Conservation (phyloP, 257 asterid species). For the Nicotiana tabacum region DNA sequence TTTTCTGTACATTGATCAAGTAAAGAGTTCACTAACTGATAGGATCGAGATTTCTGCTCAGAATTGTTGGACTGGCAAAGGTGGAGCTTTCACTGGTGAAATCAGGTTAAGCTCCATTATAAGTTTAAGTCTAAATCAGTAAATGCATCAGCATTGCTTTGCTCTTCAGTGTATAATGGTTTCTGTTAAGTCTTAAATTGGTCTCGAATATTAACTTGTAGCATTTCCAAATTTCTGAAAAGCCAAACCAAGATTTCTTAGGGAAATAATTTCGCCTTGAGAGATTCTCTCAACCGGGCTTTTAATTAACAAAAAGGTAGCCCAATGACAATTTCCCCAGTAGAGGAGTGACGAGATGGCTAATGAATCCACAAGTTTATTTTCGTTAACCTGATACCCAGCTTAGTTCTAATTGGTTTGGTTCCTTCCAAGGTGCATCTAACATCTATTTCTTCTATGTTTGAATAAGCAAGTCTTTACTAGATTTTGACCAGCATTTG, state of each 20-base stretch:
- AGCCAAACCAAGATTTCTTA: not conserved
- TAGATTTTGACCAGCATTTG: not conserved
- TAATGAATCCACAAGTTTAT: not conserved
- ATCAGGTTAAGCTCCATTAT: conserved; percentile 52
- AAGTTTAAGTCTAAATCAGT: not conserved
- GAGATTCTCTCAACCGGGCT: no score
- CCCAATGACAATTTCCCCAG: no score
- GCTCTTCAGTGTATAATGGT: not conserved
- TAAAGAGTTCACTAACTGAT: conserved; percentile 58
- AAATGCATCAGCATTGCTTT: not conserved
- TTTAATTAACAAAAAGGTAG: no score
- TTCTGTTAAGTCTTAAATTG: not conserved
- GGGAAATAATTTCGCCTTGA: no score
- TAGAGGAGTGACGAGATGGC: not conserved
- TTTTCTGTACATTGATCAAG: conserved; percentile 91
- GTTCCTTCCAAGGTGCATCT: not conserved
- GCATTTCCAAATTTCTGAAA: not conserved
- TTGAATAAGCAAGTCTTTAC: not conserved
- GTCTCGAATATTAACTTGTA: not conserved
- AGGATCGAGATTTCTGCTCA: conserved; percentile 85
- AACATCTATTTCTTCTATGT: not conserved
- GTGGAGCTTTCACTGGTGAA: conserved; percentile 99
- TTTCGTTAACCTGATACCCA: not conserved
- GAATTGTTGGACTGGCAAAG: conserved; percentile 96
- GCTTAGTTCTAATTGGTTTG: not conserved